Conservation (phyloP, 176 grass and related monocot species). For the Sorghum bicolor region Sorghum_bicolor_NCBIv3 NC_012873.2:57153001-57153500, state of each 20-base stretch:
- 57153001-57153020: conserved; percentile 12
- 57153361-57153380: conserved; percentile 50
- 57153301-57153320: neutral
- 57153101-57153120: neutral
- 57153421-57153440: conserved; percentile 29
- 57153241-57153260: neutral
- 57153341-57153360: conserved; percentile 17
- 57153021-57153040: conserved; percentile 2
- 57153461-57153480: neutral
- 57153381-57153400: conserved; percentile 39
- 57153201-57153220: neutral
- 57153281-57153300: neutral
- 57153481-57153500: neutral
- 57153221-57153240: neutral
- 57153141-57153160: neutral
- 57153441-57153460: neutral
- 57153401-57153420: conserved; percentile 50
- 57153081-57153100: neutral
- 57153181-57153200: neutral
- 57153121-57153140: neutral
- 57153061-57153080: conserved; percentile 14
- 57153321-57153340: neutral
- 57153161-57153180: neutral
- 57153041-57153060: conserved; percentile 8
- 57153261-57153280: neutral